Conservation (phyloP, 306 rosid species). For the Lathyrus tuberosus region DNA sequence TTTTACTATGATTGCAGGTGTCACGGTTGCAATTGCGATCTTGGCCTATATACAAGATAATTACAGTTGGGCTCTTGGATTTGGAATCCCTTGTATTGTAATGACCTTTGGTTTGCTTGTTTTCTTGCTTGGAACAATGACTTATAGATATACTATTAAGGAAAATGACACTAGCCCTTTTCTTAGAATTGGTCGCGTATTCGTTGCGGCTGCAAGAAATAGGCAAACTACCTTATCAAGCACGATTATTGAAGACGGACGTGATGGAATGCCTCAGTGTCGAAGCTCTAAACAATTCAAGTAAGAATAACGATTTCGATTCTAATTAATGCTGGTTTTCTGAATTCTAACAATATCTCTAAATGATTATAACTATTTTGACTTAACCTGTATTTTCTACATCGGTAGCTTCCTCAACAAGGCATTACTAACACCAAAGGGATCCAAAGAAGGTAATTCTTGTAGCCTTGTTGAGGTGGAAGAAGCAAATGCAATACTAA, state of each 20-base stretch:
- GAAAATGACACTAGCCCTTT: constrained; percentile 45
- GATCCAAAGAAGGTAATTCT: too few relatives aligned
- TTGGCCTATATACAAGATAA: neutral
- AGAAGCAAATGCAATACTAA: constrained; percentile 42
- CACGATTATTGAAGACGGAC: constrained; percentile 25
- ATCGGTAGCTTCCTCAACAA: too few relatives aligned
- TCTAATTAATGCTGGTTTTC: too few relatives aligned
- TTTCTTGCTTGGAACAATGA: constrained; percentile 56
- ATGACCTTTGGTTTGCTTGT: constrained; percentile 39
- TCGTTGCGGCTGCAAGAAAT: neutral
- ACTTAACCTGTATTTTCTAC: neutral
- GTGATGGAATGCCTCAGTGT: constrained; percentile 30
- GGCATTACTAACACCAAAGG: too few relatives aligned
- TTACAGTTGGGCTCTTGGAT: neutral
- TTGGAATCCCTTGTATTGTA: neutral
- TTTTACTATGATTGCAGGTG: too few relatives aligned
- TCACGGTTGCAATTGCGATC: too few relatives aligned
- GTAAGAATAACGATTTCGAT: constrained; percentile 38
- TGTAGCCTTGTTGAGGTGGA: constrained; percentile 37
- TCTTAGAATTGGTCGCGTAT: constrained; percentile 22
- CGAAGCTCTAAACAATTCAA: constrained; percentile 9
- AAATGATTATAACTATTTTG: too few relatives aligned
- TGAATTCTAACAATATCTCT: neutral
- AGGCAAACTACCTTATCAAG: neutral
- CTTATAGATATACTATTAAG: constrained; percentile 44